Percentiles rank a stretch among this genome's conserved stretches.
phyloP scores from a whole-genome alignment of 78 protist species.

The Dictyostelium brefeldianum region DNA sequence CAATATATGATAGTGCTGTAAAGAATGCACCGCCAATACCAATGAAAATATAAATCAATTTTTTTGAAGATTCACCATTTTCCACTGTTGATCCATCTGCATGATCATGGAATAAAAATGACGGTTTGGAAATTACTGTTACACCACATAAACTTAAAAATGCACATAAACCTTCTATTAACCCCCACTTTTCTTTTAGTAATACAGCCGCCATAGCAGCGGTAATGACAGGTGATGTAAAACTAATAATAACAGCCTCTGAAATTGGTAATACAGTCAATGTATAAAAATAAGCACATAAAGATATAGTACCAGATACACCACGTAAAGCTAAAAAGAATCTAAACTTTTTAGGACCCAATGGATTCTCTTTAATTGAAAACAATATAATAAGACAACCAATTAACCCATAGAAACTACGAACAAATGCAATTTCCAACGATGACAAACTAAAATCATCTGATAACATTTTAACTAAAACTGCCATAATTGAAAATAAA shows the following conservation, averaged over 20 bases:
- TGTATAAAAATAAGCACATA: conserved; percentile 44
- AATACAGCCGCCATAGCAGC: conserved; percentile 50
- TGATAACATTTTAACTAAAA: conserved; percentile 24
- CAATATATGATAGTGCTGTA: conserved; percentile 41
- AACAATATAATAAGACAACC: conserved; percentile 29
- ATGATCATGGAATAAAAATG: conserved; percentile 38
- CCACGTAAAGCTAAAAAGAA: conserved; percentile 19
- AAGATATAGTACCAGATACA: conserved; percentile 46
- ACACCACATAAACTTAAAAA: conserved; percentile 43
- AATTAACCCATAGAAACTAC: conserved; percentile 27
- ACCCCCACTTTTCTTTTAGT: conserved; percentile 73
- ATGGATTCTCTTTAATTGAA: conserved; percentile 19
- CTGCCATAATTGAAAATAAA: conserved; percentile 51
- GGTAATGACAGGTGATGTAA: conserved; percentile 56
- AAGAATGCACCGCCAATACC: conserved; percentile 61
- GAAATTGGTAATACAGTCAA: conserved; percentile 26
- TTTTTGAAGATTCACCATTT: not conserved
- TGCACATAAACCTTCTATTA: conserved; percentile 56
- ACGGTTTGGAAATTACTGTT: conserved; percentile 36
- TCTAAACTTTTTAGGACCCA: conserved; percentile 27
- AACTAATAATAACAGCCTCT: conserved; percentile 51
- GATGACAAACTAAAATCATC: not conserved
- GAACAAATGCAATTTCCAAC: conserved; percentile 41
- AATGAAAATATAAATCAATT: conserved; percentile 18
- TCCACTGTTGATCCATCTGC: not conserved